A percentile compares a stretch with the other conserved stretches of the same genome.
phyloP scores from a whole-genome alignment of 2,329 filamentous ascomycete genomes.

The Pyrenochaeta sp. region DNA sequence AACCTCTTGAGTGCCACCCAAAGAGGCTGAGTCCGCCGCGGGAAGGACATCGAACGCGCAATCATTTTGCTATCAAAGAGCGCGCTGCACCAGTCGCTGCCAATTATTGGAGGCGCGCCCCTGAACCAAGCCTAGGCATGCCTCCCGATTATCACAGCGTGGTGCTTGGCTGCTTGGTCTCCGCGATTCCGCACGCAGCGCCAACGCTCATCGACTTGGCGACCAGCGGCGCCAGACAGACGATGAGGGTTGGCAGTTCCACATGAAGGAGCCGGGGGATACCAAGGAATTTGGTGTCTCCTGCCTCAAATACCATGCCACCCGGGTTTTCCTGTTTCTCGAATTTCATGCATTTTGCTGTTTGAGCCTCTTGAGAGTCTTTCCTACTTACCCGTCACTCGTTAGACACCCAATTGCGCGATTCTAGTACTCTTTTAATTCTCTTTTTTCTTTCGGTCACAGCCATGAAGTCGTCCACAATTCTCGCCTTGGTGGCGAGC shows the following conservation, averaged over 20 bases:
- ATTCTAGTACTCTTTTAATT: constrained; percentile 38
- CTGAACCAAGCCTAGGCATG: constrained; percentile 45
- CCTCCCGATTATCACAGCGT: constrained; percentile 33
- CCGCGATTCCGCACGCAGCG: constrained; percentile 31
- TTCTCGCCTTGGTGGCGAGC: constrained; percentile 35
- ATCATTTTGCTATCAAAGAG: constrained; percentile 21
- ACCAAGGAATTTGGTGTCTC: constrained; percentile 36
- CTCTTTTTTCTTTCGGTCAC: constrained; percentile 20
- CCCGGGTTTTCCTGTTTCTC: constrained; percentile 24
- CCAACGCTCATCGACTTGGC: constrained; percentile 44
- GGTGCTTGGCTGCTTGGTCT: constrained; percentile 41
- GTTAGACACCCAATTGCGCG: constrained; percentile 37
- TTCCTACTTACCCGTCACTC: constrained; percentile 47
- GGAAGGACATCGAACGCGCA: constrained; percentile 28
- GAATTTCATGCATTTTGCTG: constrained; percentile 29
- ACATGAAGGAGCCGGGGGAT: constrained; percentile 33
- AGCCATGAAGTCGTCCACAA: constrained; percentile 41
- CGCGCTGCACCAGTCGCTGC: constrained; percentile 12
- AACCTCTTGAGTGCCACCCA: constrained; percentile 11
- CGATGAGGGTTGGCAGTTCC: constrained; percentile 48
- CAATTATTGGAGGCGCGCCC: constrained; percentile 29
- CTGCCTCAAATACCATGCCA: constrained; percentile 42
- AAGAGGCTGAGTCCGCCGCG: constrained; percentile 34
- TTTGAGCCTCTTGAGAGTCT: constrained; percentile 32
- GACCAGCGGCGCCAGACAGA: constrained; percentile 35